These are phyloP conservation scores for Achaetomium macrosporum DNA, from an alignment of 2,329 filamentous ascomycete genomes.

Conservation along the genomic window DNA sequence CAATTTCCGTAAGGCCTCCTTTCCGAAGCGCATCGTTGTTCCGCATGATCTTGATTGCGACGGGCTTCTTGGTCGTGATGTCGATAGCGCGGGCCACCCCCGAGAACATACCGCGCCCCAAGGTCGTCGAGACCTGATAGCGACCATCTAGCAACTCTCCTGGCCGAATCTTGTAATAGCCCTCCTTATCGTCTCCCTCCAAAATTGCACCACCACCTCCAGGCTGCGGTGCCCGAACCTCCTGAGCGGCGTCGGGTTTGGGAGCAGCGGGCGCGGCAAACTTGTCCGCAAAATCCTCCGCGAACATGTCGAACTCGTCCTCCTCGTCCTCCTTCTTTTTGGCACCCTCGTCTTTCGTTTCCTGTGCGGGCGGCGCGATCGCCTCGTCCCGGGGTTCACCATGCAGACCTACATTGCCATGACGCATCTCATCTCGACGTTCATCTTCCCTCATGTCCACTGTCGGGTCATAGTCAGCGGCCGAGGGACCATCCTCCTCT, in stretches of 20 bases:
- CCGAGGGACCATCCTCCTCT: slow-evolving; percentile 72
- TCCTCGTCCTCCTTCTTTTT: slow-evolving; percentile 46
- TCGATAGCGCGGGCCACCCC: slow-evolving; percentile 88
- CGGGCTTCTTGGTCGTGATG: slow-evolving; percentile 64
- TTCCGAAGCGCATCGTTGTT: slow-evolving; percentile 92
- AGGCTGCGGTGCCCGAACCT: slow-evolving; percentile 43
- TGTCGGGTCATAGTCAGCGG: slow-evolving; percentile 86
- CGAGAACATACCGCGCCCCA: slow-evolving; percentile 95
- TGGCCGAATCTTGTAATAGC: slow-evolving; percentile 91
- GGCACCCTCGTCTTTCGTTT: slow-evolving; percentile 27
- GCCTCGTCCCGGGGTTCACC: slow-evolving; percentile 33
- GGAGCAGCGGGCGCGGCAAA: slow-evolving; percentile 45
- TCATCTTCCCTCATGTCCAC: slow-evolving; percentile 83
- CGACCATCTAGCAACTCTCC: slow-evolving; percentile 85
- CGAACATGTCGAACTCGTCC: slow-evolving; percentile 84
- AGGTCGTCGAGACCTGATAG: slow-evolving; percentile 79
- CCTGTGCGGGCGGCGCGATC: slow-evolving; percentile 15
- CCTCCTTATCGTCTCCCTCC: slow-evolving; percentile 90
- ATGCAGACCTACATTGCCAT: slow-evolving; percentile 49
- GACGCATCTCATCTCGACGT: slow-evolving; percentile 60
- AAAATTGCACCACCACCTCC: slow-evolving; percentile 64
- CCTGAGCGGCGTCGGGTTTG: slow-evolving; percentile 32
- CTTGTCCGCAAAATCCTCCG: slow-evolving; percentile 68
- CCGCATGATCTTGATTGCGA: slow-evolving; percentile 96
- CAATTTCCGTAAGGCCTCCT: slow-evolving; percentile 89